Evolutionary conservation across 257 asterid genomes (phyloP), one percentile per base, ranked within the genome.

Genomic region (Marsdenia floribunda): DNA sequence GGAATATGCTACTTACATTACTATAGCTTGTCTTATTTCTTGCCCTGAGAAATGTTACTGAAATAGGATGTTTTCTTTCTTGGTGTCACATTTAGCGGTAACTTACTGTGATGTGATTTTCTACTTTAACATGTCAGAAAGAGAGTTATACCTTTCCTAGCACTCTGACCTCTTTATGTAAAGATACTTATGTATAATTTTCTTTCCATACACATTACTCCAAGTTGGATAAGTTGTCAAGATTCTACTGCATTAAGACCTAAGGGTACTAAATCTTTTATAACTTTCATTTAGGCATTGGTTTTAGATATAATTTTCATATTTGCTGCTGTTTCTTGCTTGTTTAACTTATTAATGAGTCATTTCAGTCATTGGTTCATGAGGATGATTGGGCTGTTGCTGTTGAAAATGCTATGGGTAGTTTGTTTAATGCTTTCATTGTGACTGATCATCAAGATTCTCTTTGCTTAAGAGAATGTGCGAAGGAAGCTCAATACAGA

Each of bases 361-460:
- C n/a, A 14, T 82, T 81, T 83, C 88, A 93, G 98, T 88, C 83
- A 71, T 80, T 95, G 90, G 86, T 83, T 75, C 78, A 89, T 70
- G 96, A 88, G 71, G 92, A 92, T 70, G 78, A 66, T 80, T 95
- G 99, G 99, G 92, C 87, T 50, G 21, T 82, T 68, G 98, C 98
- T 78, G 78, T 92, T 69, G 99, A 95, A 81, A 81, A 73, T 90
- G 99, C 98, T 8, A 68, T 92, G 57, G 99, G 99, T 68, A 72
- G 82, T 84, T 37, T 86, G 78, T 90, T 95, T 81, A 90, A 92
- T 77, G 90, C 96, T 58, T 95, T 95, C 82, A 88, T 92, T 71
- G 99, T 92, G 78, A 88, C 96, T 38, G 88, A 95, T 85, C 95
- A 87, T 80, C 85, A 78, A 79, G 99, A 95, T 88, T 83, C 92